Base-by-base conservation (phyloP, 2,329 filamentous ascomycete genomes). In the Pseudomassariella vexata region DNA sequence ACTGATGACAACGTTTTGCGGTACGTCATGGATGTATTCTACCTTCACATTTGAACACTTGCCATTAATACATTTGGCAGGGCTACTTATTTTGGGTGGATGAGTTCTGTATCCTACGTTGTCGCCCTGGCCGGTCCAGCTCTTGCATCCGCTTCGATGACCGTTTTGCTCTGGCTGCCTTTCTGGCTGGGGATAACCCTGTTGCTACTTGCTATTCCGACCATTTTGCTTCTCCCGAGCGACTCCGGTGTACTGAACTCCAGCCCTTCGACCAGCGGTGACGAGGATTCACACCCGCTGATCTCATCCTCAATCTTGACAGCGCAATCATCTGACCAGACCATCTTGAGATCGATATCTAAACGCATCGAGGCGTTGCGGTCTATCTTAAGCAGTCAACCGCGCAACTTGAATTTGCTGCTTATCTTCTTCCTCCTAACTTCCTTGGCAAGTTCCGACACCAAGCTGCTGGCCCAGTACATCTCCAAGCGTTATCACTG, bases 41-140 rank as follows among this genome's bases (percentile, higher is more conserved):
- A 3, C 11, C 15, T 22, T 24, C 3, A 12, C 15, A 12, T 16
- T 25, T 21, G 8, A 12, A 4, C 15, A 10, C 5, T 11, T n/a
- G 6, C 6, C 9, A 11, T 46, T 37, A 28, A 25, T 27, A 3
- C 14, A 15, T 8, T 18, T 15, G 26, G 2, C 26, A 65, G 66
- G 6, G 65, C 66, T 7, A 63, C 65, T 3, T 68, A 66, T 41
- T 70, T 70, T 42, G 66, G 65, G 19, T 68, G 67, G 48, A 65
- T 68, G 52, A 66, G 63, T 41, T 67, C 67, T 3, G 47, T 68
- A 5, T 58, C 65, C 3, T 68, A 68, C 29, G 57, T 68, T 0
- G 62, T 70, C 10, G 60, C 60, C 2, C 53, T 68, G 11, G 50
- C 66, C 3, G 66, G 66, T 0, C 67, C 66, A 0, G 64, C 63